Evolutionary conservation across 164 flowering plant genomes (phyloP).

Genomic region (Amborella trichopoda): DNA sequence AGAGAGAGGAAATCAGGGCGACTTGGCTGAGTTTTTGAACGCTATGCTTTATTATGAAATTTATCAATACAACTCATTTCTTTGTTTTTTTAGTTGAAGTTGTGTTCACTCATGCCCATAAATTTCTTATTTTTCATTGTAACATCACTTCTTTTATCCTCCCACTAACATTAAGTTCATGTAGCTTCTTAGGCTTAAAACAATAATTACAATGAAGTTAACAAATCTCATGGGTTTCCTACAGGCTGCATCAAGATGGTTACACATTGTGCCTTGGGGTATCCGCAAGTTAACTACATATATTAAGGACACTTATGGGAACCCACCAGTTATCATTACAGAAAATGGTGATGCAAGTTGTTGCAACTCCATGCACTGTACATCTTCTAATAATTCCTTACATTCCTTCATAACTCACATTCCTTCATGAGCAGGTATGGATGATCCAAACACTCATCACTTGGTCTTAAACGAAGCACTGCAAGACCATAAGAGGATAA

Average conservation of each 20-base stretch:
- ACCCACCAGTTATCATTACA: conserved; percentile 66
- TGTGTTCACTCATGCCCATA: too few relatives aligned
- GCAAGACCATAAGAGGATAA: conserved; percentile 67
- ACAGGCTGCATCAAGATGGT: conserved; percentile 72
- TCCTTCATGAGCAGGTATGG: conserved; percentile 55
- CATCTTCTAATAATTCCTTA: neutral
- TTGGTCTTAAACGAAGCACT: conserved; percentile 31
- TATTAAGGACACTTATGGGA: conserved; percentile 56
- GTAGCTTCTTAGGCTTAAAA: too few relatives aligned
- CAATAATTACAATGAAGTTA: too few relatives aligned
- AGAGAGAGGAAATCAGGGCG: too few relatives aligned
- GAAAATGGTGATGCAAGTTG: conserved; percentile 55
- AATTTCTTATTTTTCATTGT: too few relatives aligned
- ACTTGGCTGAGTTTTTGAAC: too few relatives aligned
- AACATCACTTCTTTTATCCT: too few relatives aligned
- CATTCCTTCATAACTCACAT: neutral
- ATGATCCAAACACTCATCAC: conserved; percentile 49
- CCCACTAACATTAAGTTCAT: too few relatives aligned
- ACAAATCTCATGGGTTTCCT: conserved; percentile 4
- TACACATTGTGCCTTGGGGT: conserved; percentile 89
- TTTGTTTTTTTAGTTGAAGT: too few relatives aligned
- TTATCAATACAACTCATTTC: too few relatives aligned
- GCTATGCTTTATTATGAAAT: too few relatives aligned
- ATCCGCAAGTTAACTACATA: conserved; percentile 42
- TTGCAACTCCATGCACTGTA: neutral